Evolutionary conservation across 164 flowering plant genomes (phyloP), one percentile per base, ranked within the genome.

Genomic region (Magnolia kwangsiensis): DNA sequence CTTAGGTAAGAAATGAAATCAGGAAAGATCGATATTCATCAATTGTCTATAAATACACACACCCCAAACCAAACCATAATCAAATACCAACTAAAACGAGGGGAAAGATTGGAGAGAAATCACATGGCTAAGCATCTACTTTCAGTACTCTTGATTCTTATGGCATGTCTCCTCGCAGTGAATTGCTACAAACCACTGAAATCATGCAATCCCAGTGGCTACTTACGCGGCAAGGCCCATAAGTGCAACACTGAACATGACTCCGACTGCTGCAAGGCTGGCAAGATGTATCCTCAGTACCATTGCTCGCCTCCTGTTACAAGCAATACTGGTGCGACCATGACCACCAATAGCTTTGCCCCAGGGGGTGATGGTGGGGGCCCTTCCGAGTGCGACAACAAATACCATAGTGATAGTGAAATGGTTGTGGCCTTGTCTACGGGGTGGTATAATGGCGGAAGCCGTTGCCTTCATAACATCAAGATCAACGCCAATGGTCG

Each of bases 311-410:
- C 82, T 14, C 71, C 78, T 0, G 66, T 80, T 14, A 65, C 84
- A 0, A 50, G 65, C 18, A 23, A 50, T 2, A 81, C 81, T 2
- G 45, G 14, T 27, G 84, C 80, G 18, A 5, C 1, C 8, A 31
- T 82, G 23, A 80, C 82, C 13, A 24, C 75, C 14, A 82, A 82
- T 72, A 71, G 73, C 49, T 82, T 80, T 16, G 69, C 71, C 37
- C 49, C 63, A 10, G 82, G 82, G 4, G 76, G 77, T 1, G 82
- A 77, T 64, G 84, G 82, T 7, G 82, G 84, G 6, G 84, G 69
- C n/a, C 65, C 77, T 20, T 82, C 80, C 0, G 79, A 77, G 27
- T 82, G 84, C 70, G 84, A 82, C 76, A 51, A 45, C n/a, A 16
- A 75, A 20, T 80, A 68, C 72, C 70, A 66, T 9, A 20, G 50